Percentiles rank a stretch among this genome's conserved stretches.
These are phyloP conservation scores for Geranomyces variabilis DNA, from an alignment of 192 early-diverging fungal species.

Conservation along the genomic window DNA sequence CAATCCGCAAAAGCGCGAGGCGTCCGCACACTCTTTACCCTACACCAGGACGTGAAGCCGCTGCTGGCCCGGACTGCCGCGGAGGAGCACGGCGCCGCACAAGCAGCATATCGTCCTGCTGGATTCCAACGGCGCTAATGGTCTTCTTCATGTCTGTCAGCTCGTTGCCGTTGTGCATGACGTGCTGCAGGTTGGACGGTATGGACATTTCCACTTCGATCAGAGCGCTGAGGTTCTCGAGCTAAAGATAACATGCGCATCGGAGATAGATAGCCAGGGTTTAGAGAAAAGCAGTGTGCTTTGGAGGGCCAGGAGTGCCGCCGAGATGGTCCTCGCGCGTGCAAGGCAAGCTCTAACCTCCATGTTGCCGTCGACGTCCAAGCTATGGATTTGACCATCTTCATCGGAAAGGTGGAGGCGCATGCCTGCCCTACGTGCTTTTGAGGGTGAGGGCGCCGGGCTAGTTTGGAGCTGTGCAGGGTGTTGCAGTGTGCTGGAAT, in stretches of 20 bases:
- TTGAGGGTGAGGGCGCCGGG: background rate
- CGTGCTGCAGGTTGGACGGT: slow-evolving; percentile 60
- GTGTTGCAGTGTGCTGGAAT: too few species aligned
- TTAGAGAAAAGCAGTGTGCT: too few species aligned
- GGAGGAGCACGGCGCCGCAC: slow-evolving; percentile 37
- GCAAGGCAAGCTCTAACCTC: slow-evolving; percentile 19
- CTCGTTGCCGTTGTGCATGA: slow-evolving; percentile 69
- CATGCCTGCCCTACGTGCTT: too few species aligned
- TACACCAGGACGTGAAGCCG: background rate
- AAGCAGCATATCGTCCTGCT: slow-evolving; percentile 75
- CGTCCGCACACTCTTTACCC: background rate
- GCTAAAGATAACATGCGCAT: slow-evolving; percentile 7
- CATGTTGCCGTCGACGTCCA: slow-evolving; percentile 36
- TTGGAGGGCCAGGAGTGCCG: too few species aligned
- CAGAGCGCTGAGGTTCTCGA: slow-evolving; percentile 72
- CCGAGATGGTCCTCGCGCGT: background rate
- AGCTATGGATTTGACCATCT: slow-evolving; percentile 59
- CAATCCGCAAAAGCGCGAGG: background rate
- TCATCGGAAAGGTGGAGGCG: slow-evolving; percentile 62
- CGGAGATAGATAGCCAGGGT: background rate
- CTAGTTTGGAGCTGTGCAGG: too few species aligned
- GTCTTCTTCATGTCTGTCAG: slow-evolving; percentile 66
- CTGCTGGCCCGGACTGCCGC: slow-evolving; percentile 1
- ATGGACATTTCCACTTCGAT: slow-evolving; percentile 83
- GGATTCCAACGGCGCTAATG: slow-evolving; percentile 66